Base-by-base conservation (phyloP, 208 protist genomes). In the Angomonas desouzai region DNA sequence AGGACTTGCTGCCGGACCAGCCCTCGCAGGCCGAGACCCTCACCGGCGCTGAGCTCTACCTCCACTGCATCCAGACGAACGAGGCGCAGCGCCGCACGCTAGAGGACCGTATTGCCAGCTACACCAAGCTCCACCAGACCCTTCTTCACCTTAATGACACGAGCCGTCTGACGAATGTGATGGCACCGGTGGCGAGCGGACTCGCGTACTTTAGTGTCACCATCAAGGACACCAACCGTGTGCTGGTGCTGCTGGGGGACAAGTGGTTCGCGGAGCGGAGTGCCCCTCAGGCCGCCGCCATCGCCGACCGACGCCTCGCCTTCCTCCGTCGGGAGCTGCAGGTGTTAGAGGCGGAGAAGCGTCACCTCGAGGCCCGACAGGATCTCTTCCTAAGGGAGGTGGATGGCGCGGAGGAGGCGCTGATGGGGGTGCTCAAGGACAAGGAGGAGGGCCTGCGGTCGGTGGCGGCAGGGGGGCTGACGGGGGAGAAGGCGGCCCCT, bases 211-310 rank as follows among this genome's bases (percentile, higher is more conserved):
- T 92, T 69, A 70, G 87, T 28, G 81, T 81, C 2, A 83, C 79
- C 40, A 77, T 96, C 16, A 75, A 77, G 23, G 60, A 77, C 38
- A 94, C 91, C 13, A 96, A 94, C 68, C 88, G 79, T 32, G 77
- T 96, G 60, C 33, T 89, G 7, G 91, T 91, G 33, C 68, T 96
- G n/a, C 79, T 96, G 23, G 91, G 91, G 6, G 91, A 94, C 55
- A 66, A 74, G 56, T 94, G 86, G 86, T 96, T 96, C 58, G 87
- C 78, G 0, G 85, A 94, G 80, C 84, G 91, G 56, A 94, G 87
- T 51, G 87, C 81, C 6, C 64, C 70, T 28, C 91, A 96, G 66
- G 86, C 87, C 48, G 56, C 48, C 13, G 84, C 77, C 27, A 92
- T 96, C 29, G 82, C 75, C 1, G 62, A 57, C 1, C 75, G 89